Percentiles rank a stretch among this genome's conserved stretches.
phyloP scores from a whole-genome alignment of 768 basidiomycete genomes.

The Saitozyma sp. region DNA sequence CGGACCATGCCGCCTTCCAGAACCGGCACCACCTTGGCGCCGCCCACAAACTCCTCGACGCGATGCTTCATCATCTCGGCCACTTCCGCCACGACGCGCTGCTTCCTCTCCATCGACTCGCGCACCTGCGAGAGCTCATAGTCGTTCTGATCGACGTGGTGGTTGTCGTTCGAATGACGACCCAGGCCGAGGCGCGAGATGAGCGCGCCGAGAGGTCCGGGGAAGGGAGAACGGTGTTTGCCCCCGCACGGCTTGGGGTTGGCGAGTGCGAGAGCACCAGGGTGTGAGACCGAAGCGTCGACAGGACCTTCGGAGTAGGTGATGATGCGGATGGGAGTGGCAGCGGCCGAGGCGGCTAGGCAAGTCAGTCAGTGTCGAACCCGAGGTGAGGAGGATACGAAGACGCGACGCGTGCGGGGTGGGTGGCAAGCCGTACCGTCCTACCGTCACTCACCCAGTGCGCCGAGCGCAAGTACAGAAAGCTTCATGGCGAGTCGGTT shows the following conservation, averaged over 20 bases:
- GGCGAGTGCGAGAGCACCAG: too few species aligned
- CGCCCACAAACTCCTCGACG: neutral
- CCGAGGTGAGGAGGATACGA: too few species aligned
- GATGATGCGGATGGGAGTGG: too few species aligned
- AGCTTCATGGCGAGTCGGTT: constrained; percentile 24
- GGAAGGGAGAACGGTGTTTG: too few species aligned
- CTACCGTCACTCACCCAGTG: constrained; percentile 25
- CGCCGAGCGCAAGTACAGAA: constrained; percentile 21
- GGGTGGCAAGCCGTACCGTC: too few species aligned
- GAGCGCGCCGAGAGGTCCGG: neutral
- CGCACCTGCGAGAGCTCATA: constrained; percentile 1
- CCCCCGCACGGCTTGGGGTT: too few species aligned
- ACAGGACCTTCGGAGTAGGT: too few species aligned
- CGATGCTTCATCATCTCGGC: constrained; percentile 11
- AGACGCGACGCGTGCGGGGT: too few species aligned
- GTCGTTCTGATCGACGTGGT: neutral
- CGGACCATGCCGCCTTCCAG: constrained; percentile 18
- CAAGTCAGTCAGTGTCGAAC: too few species aligned
- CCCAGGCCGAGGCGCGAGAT: constrained; percentile 5
- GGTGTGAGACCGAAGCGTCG: too few species aligned
- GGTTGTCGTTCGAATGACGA: neutral
- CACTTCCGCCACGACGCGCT: neutral
- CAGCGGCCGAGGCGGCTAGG: too few species aligned
- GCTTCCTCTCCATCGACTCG: constrained; percentile 6
- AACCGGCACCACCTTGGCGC: constrained; percentile 12